Evolutionary conservation across 2,329 filamentous ascomycete species (phyloP).

Genomic region (Albophoma yamanashiensis): DNA sequence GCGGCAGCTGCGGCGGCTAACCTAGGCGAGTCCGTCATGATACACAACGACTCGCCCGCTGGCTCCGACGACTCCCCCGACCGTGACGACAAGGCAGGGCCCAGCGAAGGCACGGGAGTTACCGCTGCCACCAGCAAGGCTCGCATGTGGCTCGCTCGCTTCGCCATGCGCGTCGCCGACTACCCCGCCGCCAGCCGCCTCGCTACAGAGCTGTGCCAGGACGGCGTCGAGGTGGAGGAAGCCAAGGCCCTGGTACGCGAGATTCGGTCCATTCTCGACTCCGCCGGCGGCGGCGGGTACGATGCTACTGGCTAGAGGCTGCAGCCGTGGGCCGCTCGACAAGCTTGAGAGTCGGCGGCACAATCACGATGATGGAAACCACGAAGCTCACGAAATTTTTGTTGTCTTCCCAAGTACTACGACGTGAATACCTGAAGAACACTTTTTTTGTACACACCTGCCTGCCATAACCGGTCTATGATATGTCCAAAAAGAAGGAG

Average conservation of each 20-base stretch:
- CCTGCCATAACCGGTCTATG: background rate
- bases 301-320: constrained; percentile 10
- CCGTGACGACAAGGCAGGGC: constrained; percentile 16
- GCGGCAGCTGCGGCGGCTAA: constrained; percentile 27
- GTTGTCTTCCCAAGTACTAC: background rate
- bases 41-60: constrained; percentile 42
- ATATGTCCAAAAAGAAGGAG: background rate
- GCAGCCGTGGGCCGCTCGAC: background rate
- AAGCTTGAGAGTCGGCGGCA: background rate
- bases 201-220: constrained; percentile 85
- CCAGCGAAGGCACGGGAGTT: constrained; percentile 61
- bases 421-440: background rate
- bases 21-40: constrained; percentile 38
- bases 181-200: constrained; percentile 67
- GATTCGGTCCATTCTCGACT: constrained; percentile 65
- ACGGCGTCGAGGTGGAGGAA: constrained; percentile 93
- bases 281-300: constrained; percentile 18
- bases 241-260: constrained; percentile 88
- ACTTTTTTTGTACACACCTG: background rate
- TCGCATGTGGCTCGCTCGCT: constrained; percentile 82
- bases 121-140: constrained; percentile 88
- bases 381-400: background rate
- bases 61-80: constrained; percentile 27
- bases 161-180: constrained; percentile 66
- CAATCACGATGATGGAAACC: background rate